These are phyloP conservation scores for Taphrina communis DNA, from an alignment of 1,139 yeast species.

Conservation along the genomic window DNA sequence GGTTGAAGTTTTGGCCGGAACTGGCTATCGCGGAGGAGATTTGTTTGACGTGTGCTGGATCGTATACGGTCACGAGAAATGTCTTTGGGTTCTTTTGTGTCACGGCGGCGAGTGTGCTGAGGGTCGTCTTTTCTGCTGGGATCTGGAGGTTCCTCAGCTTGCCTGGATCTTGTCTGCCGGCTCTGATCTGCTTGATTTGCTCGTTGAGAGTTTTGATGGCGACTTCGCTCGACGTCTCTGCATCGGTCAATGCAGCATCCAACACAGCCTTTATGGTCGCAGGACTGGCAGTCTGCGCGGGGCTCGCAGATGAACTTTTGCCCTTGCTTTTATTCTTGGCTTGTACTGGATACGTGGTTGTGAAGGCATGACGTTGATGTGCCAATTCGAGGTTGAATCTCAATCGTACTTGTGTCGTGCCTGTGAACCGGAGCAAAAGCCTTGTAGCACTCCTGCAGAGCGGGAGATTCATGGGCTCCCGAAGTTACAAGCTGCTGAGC, in stretches of 20 bases:
- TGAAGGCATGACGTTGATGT: slow-evolving; percentile 6
- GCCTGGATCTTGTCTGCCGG: slow-evolving; percentile 18
- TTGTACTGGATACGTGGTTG: background rate
- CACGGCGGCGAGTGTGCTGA: slow-evolving; percentile 23
- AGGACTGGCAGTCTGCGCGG: background rate
- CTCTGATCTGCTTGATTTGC: slow-evolving; percentile 1
- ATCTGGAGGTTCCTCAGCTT: slow-evolving; percentile 12
- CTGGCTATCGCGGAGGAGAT: slow-evolving; percentile 32
- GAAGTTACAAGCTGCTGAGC: too few relatives aligned
- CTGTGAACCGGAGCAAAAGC: background rate
- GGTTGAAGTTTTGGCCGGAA: slow-evolving; percentile 27
- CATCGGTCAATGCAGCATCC: background rate
- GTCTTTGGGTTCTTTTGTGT: slow-evolving; percentile 22
- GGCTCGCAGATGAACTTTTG: background rate
- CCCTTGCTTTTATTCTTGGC: slow-evolving; percentile 5
- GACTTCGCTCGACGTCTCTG: background rate
- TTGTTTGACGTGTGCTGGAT: slow-evolving; percentile 33
- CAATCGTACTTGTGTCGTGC: background rate
- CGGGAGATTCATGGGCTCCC: too few relatives aligned
- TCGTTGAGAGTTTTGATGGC: background rate
- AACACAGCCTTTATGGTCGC: too few relatives aligned
- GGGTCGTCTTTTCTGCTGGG: slow-evolving; percentile 8
- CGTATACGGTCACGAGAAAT: slow-evolving; percentile 35
- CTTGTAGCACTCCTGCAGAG: background rate
- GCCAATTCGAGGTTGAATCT: background rate